Base-by-base conservation (phyloP, 805 yeast species). In the Lipomyces yamanashiensis region DNA sequence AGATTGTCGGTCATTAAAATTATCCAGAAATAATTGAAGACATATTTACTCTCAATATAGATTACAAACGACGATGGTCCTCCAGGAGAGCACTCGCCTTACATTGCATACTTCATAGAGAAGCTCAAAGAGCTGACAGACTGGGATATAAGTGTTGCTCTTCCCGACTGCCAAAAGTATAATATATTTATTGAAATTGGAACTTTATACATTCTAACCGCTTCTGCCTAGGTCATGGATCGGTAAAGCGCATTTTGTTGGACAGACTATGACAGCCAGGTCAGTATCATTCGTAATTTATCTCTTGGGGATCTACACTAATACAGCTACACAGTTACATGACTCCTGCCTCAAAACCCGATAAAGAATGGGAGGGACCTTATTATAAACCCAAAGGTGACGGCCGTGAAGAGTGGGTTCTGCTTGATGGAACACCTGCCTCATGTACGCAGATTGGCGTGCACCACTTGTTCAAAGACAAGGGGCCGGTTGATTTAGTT, bases 41-140 rank as follows among this genome's bases (percentile, higher is more conserved):
- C 4, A n/a, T 13, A n/a, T 43, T 43, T 2, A 8, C 17, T 2
- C 21, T 6, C 21, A 34, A 17, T 10, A 41, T 15, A 73, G 69
- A 73, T 95, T 48, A 93, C 98, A 10, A 93, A 93, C 76, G 99
- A 93, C 76, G 99, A 93, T 73, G 99, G 99, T 44, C 98, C 98
- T 0, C 87, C 95, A 66, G 85, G 88, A 70, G 90, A 85, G 67
- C 76, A 81, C 54, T 91, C 97, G 54, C 97, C 97, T 1, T 95
- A 92, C 76, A 82, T 95, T 61, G 88, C 89, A 72, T 88, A 85
- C 70, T 81, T 95, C 43, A 92, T 90, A 6, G 88, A 88, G 66
- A 89, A 90, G 54, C 80, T 92, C 52, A 73, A 74, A 51, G 74
- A 79, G 48, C 70, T 79, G 58, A 90, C 97, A 6, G 85, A 90